Conservation (phyloP, 2,329 filamentous ascomycete genomes). For the Aspergillus niger region DNA sequence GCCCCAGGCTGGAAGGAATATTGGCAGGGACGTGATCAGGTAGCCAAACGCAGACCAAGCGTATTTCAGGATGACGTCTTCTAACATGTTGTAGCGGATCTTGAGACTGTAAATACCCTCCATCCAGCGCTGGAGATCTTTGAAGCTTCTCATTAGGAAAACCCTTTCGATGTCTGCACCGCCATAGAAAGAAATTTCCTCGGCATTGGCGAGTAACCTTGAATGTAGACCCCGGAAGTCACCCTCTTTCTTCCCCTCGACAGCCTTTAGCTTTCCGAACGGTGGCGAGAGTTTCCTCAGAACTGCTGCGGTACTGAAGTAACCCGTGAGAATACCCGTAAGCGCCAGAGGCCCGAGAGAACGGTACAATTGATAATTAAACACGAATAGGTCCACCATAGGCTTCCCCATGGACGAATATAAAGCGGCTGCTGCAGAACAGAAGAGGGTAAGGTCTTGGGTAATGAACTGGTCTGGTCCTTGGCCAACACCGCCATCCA, state of each 20-base stretch:
- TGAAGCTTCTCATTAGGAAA: constrained; percentile 89
- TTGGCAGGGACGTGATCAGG: constrained; percentile 84
- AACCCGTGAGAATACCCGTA: constrained; percentile 84
- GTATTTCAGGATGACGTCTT: constrained; percentile 97
- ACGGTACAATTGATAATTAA: constrained; percentile 95
- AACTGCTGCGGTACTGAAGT: constrained; percentile 89
- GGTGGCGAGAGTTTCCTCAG: constrained; percentile 86
- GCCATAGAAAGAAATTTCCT: constrained; percentile 97
- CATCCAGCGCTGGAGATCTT: constrained; percentile 93
- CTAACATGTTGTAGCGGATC: constrained; percentile 97
- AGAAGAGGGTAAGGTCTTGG: constrained; percentile 94
- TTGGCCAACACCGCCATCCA: constrained; percentile 90
- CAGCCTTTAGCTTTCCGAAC: constrained; percentile 94
- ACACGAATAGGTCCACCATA: constrained; percentile 93
- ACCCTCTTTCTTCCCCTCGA: constrained; percentile 91
- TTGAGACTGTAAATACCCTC: constrained; percentile 97
- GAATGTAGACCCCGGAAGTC: constrained; percentile 92
- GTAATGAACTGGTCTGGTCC: constrained; percentile 97
- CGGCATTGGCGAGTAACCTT: constrained; percentile 90
- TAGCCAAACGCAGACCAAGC: constrained; percentile 99
- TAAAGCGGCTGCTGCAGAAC: constrained; percentile 83
- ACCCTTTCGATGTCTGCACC: constrained; percentile 93
- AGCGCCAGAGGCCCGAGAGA: constrained; percentile 87
- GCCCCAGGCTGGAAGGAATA: constrained; percentile 93
- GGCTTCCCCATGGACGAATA: constrained; percentile 98